Percentiles rank a stretch among this genome's conserved stretches.
Conservation (phyloP, 163 green algal species). For the Smithsoniella earleae region DNA sequence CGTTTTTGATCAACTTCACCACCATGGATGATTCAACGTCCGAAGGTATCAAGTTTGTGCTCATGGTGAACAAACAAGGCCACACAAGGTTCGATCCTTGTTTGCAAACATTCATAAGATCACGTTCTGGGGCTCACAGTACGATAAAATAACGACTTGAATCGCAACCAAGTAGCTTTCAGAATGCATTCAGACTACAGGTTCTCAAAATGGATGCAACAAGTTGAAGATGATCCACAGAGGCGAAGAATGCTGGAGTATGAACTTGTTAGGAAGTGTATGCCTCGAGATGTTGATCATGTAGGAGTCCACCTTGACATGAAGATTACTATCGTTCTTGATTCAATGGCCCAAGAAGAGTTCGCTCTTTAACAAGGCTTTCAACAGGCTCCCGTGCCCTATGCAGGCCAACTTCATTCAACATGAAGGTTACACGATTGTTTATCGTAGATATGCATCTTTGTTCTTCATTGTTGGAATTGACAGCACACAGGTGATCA, state of each 20-base stretch:
- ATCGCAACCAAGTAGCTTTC: too few relatives aligned
- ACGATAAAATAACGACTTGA: too few relatives aligned
- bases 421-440: slow-evolving; percentile 83
- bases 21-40: too few relatives aligned
- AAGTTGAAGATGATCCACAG: slow-evolving; percentile 38
- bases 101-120: too few relatives aligned
- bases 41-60: slow-evolving; percentile 78
- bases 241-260: slow-evolving; percentile 83
- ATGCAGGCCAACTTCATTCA: slow-evolving; percentile 94
- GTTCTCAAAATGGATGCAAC: slow-evolving; percentile 29
- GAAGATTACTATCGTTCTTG: too few relatives aligned
- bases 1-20: too few relatives aligned
- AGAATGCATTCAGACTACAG: too few relatives aligned
- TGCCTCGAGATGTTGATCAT: slow-evolving; percentile 85
- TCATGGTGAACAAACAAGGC: slow-evolving; percentile 99
- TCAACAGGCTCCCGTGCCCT: neutral
- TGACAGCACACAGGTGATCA: slow-evolving; percentile 91
- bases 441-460: slow-evolving; percentile 94
- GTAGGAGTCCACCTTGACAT: too few relatives aligned
- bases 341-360: too few relatives aligned
- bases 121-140: too few relatives aligned
- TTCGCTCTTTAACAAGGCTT: too few relatives aligned
- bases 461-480: slow-evolving; percentile 97
- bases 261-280: slow-evolving; percentile 94
- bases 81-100: slow-evolving; percentile 69